Evolutionary conservation across 257 asterid genomes (phyloP).

Genomic region (Rauvolfia tetraphylla): DNA sequence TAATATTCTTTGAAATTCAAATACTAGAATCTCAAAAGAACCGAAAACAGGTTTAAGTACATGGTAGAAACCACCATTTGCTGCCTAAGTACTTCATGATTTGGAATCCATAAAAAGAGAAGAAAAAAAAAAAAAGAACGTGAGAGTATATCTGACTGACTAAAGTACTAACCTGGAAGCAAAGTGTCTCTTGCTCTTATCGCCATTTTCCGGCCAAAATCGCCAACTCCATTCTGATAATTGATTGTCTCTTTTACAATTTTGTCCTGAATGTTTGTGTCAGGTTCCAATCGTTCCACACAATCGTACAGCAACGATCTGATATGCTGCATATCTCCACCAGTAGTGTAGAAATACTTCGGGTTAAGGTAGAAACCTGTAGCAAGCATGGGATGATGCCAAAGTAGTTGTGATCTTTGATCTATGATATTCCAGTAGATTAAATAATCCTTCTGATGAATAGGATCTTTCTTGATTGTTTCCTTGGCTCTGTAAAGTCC

Average conservation of each 20-base stretch:
- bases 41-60: background rate
- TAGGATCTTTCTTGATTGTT: slow-evolving; percentile 73
- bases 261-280: slow-evolving; percentile 64
- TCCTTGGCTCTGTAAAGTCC: slow-evolving; percentile 89
- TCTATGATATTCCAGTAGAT: slow-evolving; percentile 76
- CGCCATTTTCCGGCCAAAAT: slow-evolving; percentile 96
- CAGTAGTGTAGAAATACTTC: slow-evolving; percentile 72
- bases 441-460: slow-evolving; percentile 48
- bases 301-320: slow-evolving; percentile 76
- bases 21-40: too few species aligned
- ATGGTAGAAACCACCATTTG: background rate
- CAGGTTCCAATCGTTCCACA: slow-evolving; percentile 80
- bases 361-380: slow-evolving; percentile 96
- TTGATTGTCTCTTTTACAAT: slow-evolving; percentile 78
- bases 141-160: background rate
- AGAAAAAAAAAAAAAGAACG: too few species aligned
- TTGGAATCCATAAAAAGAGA: too few species aligned
- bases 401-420: slow-evolving; percentile 76
- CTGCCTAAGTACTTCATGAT: background rate
- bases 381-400: slow-evolving; percentile 75
- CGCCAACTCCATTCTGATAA: slow-evolving; percentile 73
- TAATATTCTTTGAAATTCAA: background rate
- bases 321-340: slow-evolving; percentile 68
- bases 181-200: slow-evolving; percentile 81
- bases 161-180: slow-evolving; percentile 67